Conservation (phyloP, 2,329 filamentous ascomycete species). For the Phialemonium atrogriseum region DNA sequence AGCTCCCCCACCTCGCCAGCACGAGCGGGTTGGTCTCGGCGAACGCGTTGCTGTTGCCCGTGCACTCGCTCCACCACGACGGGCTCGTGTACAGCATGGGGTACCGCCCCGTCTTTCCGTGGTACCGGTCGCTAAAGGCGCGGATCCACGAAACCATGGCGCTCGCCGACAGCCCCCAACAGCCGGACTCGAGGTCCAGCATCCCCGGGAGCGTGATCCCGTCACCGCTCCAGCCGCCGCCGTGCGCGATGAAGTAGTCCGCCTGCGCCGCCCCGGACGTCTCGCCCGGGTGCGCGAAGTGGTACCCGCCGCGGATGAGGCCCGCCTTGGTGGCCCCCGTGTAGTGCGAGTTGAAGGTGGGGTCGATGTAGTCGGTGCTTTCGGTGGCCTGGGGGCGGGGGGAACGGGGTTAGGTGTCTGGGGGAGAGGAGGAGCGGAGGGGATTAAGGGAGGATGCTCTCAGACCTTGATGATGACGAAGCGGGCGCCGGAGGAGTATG, state of each 20-base stretch:
- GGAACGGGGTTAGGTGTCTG: background rate
- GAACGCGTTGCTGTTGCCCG: conserved; percentile 39
- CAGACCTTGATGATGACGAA: conserved; percentile 37
- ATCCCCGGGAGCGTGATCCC: conserved; percentile 48
- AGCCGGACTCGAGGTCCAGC: conserved; percentile 45
- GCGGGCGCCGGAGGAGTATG: conserved; percentile 28
- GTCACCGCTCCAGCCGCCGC: conserved; percentile 45
- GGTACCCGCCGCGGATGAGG: conserved; percentile 47
- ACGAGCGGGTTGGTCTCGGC: conserved; percentile 35
- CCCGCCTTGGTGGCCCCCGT: conserved; percentile 38
- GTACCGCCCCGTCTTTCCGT: conserved; percentile 33
- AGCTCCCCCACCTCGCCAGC: conserved; percentile 34
- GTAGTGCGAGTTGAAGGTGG: conserved; percentile 41
- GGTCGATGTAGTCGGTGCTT: conserved; percentile 36
- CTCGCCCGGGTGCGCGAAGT: conserved; percentile 41
- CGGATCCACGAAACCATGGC: conserved; percentile 44
- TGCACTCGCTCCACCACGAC: conserved; percentile 46
- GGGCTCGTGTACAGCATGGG: conserved; percentile 45
- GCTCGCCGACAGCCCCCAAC: conserved; percentile 35
- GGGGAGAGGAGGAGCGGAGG: background rate
- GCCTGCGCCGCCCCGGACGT: conserved; percentile 39
- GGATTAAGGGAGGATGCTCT: background rate
- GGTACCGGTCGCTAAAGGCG: conserved; percentile 43
- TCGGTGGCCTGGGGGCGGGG: conserved; percentile 36
- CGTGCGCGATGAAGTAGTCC: conserved; percentile 41